Conservation (phyloP, 208 protist species). For the Leptomonas seymouri region DNA sequence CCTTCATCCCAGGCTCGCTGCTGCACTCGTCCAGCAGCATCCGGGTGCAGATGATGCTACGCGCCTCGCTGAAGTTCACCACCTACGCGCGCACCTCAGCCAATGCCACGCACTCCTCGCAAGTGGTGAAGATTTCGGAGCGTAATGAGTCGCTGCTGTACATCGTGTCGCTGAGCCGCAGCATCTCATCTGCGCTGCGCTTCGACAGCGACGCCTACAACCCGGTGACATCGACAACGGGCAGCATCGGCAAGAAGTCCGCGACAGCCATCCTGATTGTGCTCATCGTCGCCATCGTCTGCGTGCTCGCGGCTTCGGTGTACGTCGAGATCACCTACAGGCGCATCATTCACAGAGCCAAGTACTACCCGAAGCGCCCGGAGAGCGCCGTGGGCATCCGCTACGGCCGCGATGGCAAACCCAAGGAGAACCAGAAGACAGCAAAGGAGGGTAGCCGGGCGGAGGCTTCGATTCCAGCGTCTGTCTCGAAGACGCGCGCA, state of each 20-base stretch:
- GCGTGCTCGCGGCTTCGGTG: slow-evolving; percentile 51
- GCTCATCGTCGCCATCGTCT: slow-evolving; percentile 55
- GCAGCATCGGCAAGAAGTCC: slow-evolving; percentile 43
- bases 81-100: slow-evolving; percentile 37
- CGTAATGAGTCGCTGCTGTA: slow-evolving; percentile 63
- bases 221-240: slow-evolving; percentile 29
- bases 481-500: slow-evolving; percentile 9
- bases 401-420: slow-evolving; percentile 58
- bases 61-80: slow-evolving; percentile 58
- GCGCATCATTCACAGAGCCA: slow-evolving; percentile 66
- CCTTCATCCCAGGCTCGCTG: slow-evolving; percentile 80
- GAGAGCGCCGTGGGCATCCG: slow-evolving; percentile 58
- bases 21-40: slow-evolving; percentile 68
- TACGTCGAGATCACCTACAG: slow-evolving; percentile 78
- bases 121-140: slow-evolving; percentile 43
- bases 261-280: slow-evolving; percentile 69
- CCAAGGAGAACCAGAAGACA: slow-evolving; percentile 32
- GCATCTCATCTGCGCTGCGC: slow-evolving; percentile 56
- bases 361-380: slow-evolving; percentile 63
- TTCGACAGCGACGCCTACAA: slow-evolving; percentile 68
- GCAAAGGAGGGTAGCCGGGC: slow-evolving; percentile 26
- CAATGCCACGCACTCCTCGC: slow-evolving; percentile 25
- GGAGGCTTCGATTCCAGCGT: slow-evolving; percentile 5
- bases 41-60: slow-evolving; percentile 59
- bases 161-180: slow-evolving; percentile 62